These are phyloP conservation scores for Quercus gilva DNA, from an alignment of 306 rosid species.

Conservation along the genomic window DNA sequence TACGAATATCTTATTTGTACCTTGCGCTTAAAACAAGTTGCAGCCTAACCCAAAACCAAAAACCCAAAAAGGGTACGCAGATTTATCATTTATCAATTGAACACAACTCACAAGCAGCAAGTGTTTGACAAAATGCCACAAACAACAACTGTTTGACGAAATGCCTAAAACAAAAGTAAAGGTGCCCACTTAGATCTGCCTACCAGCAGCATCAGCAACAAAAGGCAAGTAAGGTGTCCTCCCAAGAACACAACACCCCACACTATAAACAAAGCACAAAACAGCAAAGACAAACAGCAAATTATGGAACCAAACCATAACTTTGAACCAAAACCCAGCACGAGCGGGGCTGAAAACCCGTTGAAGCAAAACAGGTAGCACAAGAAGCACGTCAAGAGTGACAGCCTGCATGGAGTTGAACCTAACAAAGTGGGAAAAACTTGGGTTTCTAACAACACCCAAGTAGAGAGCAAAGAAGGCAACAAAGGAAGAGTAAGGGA, in stretches of 20 bases:
- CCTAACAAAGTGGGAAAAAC: slow-evolving; percentile 52
- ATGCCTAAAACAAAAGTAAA: too few species aligned
- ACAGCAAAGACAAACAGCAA: slow-evolving; percentile 56
- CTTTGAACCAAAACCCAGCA: slow-evolving; percentile 46
- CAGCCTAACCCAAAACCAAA: not conserved
- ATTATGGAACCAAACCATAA: slow-evolving; percentile 55
- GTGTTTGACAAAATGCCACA: not conserved
- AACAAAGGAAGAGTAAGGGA: slow-evolving; percentile 81
- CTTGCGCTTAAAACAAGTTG: not conserved
- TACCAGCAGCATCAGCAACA: slow-evolving; percentile 82
- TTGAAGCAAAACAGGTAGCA: slow-evolving; percentile 62
- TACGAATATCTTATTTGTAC: not conserved
- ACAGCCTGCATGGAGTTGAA: slow-evolving; percentile 92
- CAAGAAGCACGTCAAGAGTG: slow-evolving; percentile 76
- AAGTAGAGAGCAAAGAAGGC: slow-evolving; percentile 91
- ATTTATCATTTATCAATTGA: too few species aligned
- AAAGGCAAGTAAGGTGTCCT: slow-evolving; percentile 74
- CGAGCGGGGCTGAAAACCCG: slow-evolving; percentile 68
- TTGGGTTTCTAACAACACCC: slow-evolving; percentile 82
- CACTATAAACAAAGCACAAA: slow-evolving; percentile 58
- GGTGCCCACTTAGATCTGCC: slow-evolving; percentile 53
- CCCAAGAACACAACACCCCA: slow-evolving; percentile 56
- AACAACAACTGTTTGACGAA: not conserved
- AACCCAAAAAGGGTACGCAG: too few species aligned
- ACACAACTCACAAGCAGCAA: too few species aligned